Conservation (phyloP, 2,329 filamentous ascomycete genomes). For the Pseudogymnoascus sp. region DNA sequence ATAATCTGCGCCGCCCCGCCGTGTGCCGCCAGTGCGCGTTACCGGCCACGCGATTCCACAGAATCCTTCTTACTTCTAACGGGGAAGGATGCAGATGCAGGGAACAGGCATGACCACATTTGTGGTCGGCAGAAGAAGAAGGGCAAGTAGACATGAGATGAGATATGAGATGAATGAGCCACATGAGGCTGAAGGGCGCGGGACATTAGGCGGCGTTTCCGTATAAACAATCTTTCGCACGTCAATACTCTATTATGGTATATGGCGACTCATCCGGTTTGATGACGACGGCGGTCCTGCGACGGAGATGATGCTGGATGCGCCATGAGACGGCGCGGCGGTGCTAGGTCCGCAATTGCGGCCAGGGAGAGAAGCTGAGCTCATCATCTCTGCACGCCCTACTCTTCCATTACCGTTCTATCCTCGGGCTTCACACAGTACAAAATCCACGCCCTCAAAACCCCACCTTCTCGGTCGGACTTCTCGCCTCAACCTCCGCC, state of each 20-base stretch:
- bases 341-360: not conserved
- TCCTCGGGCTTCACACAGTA: not conserved
- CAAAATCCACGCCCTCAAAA: not conserved
- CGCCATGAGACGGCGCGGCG: not conserved
- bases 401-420: not conserved
- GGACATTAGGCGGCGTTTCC: not conserved
- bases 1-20: not conserved
- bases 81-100: not conserved
- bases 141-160: not conserved
- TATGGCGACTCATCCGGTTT: not conserved
- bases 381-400: not conserved
- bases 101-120: not conserved
- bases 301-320: not conserved
- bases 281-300: not conserved
- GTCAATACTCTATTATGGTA: not conserved
- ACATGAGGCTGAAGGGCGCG: not conserved
- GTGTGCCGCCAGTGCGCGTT: not conserved
- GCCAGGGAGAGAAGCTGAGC: not conserved
- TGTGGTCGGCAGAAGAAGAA: not conserved
- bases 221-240: not conserved
- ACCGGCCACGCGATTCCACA: not conserved
- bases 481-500: not conserved
- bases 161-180: not conserved
- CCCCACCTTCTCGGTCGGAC: not conserved
- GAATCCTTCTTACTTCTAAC: not conserved